Evolutionary conservation across 2,329 filamentous ascomycete species (phyloP).

Genomic region (Lecanicillium sp.): DNA sequence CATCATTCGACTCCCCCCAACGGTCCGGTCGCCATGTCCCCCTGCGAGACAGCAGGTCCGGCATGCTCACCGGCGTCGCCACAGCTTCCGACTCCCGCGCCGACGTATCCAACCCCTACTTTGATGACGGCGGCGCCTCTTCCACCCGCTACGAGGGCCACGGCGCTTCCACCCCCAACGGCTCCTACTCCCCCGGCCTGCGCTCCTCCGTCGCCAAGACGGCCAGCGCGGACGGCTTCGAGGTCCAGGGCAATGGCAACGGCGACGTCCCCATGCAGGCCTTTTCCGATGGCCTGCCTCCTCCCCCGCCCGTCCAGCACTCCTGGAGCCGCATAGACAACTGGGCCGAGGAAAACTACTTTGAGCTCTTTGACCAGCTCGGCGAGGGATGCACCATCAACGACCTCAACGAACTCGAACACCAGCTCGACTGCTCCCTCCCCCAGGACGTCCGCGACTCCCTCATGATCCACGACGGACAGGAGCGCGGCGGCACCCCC

Average conservation of each 20-base stretch:
- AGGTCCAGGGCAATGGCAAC: constrained; percentile 59
- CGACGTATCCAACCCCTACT: constrained; percentile 74
- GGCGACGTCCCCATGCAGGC: constrained; percentile 96
- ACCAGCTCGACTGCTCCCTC: constrained; percentile 88
- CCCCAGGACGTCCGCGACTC: constrained; percentile 93
- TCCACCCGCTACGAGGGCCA: constrained; percentile 44
- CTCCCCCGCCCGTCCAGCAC: constrained; percentile 78
- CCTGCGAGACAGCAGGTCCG: constrained; percentile 73
- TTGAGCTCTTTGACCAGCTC: constrained; percentile 87
- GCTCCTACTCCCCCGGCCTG: constrained; percentile 86
- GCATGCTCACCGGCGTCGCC: constrained; percentile 78
- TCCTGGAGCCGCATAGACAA: constrained; percentile 92
- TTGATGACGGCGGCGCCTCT: constrained; percentile 58
- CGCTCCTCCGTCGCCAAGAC: constrained; percentile 68
- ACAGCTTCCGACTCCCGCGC: constrained; percentile 84
- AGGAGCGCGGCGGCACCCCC: constrained; percentile 84
- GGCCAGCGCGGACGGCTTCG: constrained; percentile 58
- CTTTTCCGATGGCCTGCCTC: constrained; percentile 86
- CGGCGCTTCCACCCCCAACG: constrained; percentile 47
- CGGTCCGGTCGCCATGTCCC: constrained; percentile 86
- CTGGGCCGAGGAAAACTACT: constrained; percentile 93
- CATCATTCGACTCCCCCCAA: constrained; percentile 87
- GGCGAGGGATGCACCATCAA: constrained; percentile 89
- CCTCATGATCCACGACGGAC: constrained; percentile 86
- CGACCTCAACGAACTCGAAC: constrained; percentile 93